A percentile compares a stretch with the other conserved stretches of the same genome.
Evolutionary conservation across 208 protist genomes (phyloP).

Genomic region (Angomonas ambiguus): DNA sequence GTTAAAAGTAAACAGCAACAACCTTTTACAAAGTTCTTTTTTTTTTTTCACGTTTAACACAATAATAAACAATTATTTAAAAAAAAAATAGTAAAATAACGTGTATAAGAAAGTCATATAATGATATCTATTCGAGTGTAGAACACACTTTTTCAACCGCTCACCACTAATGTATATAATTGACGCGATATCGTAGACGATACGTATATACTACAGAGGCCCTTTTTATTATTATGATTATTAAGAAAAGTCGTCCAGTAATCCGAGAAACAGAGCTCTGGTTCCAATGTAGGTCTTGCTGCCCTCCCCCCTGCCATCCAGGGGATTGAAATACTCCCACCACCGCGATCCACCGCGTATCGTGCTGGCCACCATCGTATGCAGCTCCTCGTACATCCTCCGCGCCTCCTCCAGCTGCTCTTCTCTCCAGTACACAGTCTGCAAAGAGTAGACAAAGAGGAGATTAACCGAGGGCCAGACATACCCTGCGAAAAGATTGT

Average conservation of each 20-base stretch:
- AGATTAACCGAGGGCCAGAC: conserved; percentile 67
- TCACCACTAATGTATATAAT: no score
- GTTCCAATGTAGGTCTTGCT: conserved; percentile 75
- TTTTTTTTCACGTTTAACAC: no score
- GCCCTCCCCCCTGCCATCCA: conserved; percentile 58
- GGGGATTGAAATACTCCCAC: conserved; percentile 72
- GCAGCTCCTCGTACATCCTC: conserved; percentile 34
- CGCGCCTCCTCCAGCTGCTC: conserved; percentile 1
- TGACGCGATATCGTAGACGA: neutral
- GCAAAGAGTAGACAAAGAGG: conserved; percentile 56
- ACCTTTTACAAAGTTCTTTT: no score
- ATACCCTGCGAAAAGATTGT: conserved; percentile 67
- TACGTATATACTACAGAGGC: neutral
- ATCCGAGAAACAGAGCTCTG: conserved; percentile 38
- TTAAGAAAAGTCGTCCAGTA: conserved; percentile 58
- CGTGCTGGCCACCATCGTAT: conserved; percentile 29
- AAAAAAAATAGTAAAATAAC: conserved; percentile 8
- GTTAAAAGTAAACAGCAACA: neutral
- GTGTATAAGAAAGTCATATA: neutral
- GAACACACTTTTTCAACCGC: no score
- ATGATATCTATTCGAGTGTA: no score
- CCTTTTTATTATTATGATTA: neutral
- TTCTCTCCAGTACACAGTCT: conserved; percentile 40
- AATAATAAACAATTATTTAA: conserved; percentile 14
- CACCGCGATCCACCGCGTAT: conserved; percentile 38